Conservation (phyloP, 768 basidiomycete genomes). For the Pulveroboletus sp. region DNA sequence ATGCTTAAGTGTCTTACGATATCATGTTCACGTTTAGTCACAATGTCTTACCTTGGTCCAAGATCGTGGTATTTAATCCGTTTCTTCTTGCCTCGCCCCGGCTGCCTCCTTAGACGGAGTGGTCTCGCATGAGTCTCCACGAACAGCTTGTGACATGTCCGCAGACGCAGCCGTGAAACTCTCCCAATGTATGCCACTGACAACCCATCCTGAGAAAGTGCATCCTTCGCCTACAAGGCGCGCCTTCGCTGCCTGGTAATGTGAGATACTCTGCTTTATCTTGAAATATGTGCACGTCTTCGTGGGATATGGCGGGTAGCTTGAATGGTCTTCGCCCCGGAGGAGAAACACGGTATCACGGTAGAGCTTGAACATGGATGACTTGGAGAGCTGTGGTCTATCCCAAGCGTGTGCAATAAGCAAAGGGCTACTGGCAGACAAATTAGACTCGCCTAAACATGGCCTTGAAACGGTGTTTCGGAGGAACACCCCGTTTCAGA, state of each 20-base stretch:
- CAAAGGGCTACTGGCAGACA: neutral
- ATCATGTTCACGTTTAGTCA: slow-evolving; percentile 7
- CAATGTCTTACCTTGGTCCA: slow-evolving; percentile 7
- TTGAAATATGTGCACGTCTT: slow-evolving; percentile 41
- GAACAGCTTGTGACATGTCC: slow-evolving; percentile 3
- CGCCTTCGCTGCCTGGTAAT: slow-evolving; percentile 53
- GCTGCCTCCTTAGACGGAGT: too few relatives aligned
- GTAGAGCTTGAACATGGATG: slow-evolving; percentile 52
- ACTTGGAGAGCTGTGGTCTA: slow-evolving; percentile 54
- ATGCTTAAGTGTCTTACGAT: slow-evolving; percentile 16
- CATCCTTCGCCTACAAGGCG: slow-evolving; percentile 42
- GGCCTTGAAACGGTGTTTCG: slow-evolving; percentile 61
- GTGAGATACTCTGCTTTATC: slow-evolving; percentile 39
- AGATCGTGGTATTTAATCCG: slow-evolving; percentile 3
- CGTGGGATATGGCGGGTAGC: slow-evolving; percentile 13
- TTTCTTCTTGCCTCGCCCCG: neutral
- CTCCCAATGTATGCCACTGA: slow-evolving; percentile 53
- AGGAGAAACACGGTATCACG: slow-evolving; percentile 20
- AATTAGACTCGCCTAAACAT: slow-evolving; percentile 55
- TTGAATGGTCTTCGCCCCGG: slow-evolving; percentile 2
- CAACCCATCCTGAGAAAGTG: slow-evolving; percentile 63
- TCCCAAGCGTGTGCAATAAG: neutral
- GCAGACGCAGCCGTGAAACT: slow-evolving; percentile 35
- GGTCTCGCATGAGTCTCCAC: too few relatives aligned
- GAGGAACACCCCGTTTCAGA: slow-evolving; percentile 70